A percentile compares a stretch with the other conserved stretches of the same genome.
Evolutionary conservation across 2,329 filamentous ascomycete species (phyloP).

Genomic region (Ceratocystiopsis minuta): DNA sequence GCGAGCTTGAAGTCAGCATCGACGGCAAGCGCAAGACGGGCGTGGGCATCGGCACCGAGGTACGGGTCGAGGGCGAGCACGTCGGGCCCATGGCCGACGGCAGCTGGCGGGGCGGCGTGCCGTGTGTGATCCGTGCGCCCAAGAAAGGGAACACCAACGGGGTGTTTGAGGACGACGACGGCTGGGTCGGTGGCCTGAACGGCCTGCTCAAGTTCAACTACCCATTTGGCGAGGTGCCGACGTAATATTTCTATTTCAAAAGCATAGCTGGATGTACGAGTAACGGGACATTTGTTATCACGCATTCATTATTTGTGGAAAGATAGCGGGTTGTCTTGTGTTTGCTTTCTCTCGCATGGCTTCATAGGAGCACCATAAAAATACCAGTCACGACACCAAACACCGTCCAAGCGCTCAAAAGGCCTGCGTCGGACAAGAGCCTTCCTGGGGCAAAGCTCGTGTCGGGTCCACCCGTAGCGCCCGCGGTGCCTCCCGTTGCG

Average conservation of each 20-base stretch:
- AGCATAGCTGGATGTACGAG: not conserved
- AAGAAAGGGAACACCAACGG: slow-evolving; percentile 22
- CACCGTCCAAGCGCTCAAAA: not conserved
- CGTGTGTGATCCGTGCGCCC: slow-evolving; percentile 61
- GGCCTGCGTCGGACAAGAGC: not conserved
- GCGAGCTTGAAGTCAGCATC: slow-evolving; percentile 62
- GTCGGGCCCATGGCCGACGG: slow-evolving; percentile 34
- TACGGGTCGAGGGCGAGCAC: slow-evolving; percentile 73
- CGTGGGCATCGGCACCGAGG: slow-evolving; percentile 61
- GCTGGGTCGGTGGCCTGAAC: slow-evolving; percentile 92
- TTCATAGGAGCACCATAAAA: slow-evolving; percentile 2
- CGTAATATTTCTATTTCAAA: not conserved
- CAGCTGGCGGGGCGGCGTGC: slow-evolving; percentile 60
- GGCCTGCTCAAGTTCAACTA: slow-evolving; percentile 93
- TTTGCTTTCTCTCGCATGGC: too few relatives aligned
- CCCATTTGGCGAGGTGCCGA: slow-evolving; percentile 58
- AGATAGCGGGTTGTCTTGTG: not conserved
- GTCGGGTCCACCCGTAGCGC: not conserved
- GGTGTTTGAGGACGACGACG: slow-evolving; percentile 53
- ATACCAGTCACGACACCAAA: not conserved
- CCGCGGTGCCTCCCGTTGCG: not conserved
- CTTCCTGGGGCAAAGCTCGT: too few relatives aligned
- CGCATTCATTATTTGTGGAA: not conserved
- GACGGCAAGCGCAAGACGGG: slow-evolving; percentile 54
- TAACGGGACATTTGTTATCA: not conserved